Evolutionary conservation across 305 asterid genomes (phyloP).

Genomic region (Plantago coronopus): DNA sequence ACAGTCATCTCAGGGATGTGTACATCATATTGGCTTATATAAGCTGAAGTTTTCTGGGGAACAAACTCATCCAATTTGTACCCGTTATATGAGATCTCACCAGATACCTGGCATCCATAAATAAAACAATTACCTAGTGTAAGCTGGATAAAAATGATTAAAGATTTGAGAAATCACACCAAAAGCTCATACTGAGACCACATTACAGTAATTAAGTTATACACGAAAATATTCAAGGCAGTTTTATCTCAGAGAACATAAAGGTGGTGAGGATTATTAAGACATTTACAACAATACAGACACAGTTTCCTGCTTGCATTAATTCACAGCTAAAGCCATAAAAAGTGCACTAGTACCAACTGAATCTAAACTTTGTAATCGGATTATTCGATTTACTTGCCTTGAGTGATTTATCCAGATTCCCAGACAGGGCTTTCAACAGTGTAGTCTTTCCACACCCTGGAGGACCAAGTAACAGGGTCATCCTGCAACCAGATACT

Average conservation of each 20-base stretch:
- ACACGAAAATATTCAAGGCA: neutral
- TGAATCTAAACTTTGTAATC: neutral
- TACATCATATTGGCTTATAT: slow-evolving; percentile 36
- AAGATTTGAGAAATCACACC: neutral
- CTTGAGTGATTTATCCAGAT: slow-evolving; percentile 50
- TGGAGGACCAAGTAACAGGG: slow-evolving; percentile 71
- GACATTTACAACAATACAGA: neutral
- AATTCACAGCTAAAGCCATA: neutral
- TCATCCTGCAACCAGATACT: slow-evolving; percentile 40
- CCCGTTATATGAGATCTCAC: slow-evolving; percentile 38
- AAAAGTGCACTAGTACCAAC: neutral
- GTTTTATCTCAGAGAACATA: neutral
- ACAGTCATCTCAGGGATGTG: slow-evolving; percentile 43
- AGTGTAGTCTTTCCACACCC: slow-evolving; percentile 70
- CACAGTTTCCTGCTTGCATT: neutral
- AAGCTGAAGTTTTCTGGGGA: slow-evolving; percentile 40
- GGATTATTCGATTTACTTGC: slow-evolving; percentile 11
- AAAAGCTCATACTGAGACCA: neutral
- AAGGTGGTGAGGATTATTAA: neutral
- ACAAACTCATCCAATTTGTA: slow-evolving; percentile 34
- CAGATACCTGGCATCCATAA: slow-evolving; percentile 27
- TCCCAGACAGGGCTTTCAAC: slow-evolving; percentile 63
- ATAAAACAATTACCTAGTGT: slow-evolving; percentile 1
- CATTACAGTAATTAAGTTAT: neutral
- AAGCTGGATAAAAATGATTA: neutral